Base-by-base conservation (phyloP, 805 yeast species). In the Grigorovia transvaalensis region DNA sequence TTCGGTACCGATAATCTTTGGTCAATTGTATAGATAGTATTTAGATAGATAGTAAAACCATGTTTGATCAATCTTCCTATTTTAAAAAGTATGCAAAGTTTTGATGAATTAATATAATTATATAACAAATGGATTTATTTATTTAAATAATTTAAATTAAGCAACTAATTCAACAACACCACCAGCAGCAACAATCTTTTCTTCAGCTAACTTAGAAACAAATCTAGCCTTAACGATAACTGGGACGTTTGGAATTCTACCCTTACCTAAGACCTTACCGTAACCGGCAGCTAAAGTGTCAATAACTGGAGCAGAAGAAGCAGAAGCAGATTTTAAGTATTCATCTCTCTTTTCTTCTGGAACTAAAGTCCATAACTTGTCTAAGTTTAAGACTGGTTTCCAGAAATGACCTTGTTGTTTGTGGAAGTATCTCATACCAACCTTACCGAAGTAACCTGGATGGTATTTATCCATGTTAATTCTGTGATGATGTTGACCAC, bases 401-500 rank as follows among this genome's bases (percentile, higher is more conserved):
- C 99, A 93, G 89, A 82, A 84, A 73, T 87, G 96, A 80, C 77
- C 79, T 71, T 78, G 79, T 80, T 88, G 95, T 77, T 85, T 83
- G 88, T 88, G 96, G 96, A 84, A 91, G 85, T 86, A 85, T 86
- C 99, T 88, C 97, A 91, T 91, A 90, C 99, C 99, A 75, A 93
- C 98, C 82, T 93, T 95, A 87, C 99, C 99, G 81, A 93, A 93
- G 91, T 93, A 93, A 89, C 99, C 99, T 72, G 99, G 99, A 79
- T 93, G 99, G 96, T 87, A 93, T 80, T 91, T 93, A 78, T 93
- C 99, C 81, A 93, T 78, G 84, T 93, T 93, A 77, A 93, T 90
- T 84, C 99, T 88, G 96, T 93, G 99, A 80, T 93, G 99, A 79
- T 91, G 98, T 80, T 82, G 91, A 88, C 99, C 99, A 91, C 99